Evolutionary conservation across 1,284 basidiomycete genomes (phyloP).

Genomic region (Microbotryum saponariae): DNA sequence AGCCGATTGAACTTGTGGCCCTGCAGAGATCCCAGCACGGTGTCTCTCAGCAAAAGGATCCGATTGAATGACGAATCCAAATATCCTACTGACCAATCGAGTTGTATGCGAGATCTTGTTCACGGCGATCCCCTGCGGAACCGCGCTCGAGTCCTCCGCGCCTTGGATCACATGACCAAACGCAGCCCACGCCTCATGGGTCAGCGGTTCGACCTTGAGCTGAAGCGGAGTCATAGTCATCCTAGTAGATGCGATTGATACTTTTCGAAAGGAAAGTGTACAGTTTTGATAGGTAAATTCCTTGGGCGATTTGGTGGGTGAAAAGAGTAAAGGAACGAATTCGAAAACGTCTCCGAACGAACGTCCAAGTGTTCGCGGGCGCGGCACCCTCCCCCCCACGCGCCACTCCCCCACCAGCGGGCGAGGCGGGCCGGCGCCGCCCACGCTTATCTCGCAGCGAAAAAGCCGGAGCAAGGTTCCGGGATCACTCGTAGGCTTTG

Average conservation of each 20-base stretch:
- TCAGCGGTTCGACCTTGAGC: slow-evolving; percentile 2
- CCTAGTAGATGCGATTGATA: neutral
- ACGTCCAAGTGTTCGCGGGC: no score
- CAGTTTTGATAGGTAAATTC: no score
- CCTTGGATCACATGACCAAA: slow-evolving; percentile 9
- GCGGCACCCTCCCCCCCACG: no score
- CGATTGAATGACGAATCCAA: neutral
- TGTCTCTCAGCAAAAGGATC: neutral
- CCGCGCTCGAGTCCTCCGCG: neutral
- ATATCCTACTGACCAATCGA: neutral
- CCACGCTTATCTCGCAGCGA: no score
- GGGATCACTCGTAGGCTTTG: no score
- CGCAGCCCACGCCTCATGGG: slow-evolving; percentile 5
- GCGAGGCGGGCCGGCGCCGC: no score
- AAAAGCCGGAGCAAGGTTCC: no score
- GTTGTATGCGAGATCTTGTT: slow-evolving; percentile 6
- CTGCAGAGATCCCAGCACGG: neutral
- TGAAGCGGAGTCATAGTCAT: neutral
- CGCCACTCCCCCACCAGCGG: no score
- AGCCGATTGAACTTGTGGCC: slow-evolving; percentile 13
- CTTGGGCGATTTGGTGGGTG: no score
- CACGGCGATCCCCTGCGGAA: neutral
- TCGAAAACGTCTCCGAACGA: no score
- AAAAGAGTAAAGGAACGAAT: no score
- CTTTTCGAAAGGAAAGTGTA: no score